These are phyloP conservation scores for Cryphonectria naterciae DNA, from an alignment of 2,329 filamentous ascomycete genomes.

Conservation along the genomic window DNA sequence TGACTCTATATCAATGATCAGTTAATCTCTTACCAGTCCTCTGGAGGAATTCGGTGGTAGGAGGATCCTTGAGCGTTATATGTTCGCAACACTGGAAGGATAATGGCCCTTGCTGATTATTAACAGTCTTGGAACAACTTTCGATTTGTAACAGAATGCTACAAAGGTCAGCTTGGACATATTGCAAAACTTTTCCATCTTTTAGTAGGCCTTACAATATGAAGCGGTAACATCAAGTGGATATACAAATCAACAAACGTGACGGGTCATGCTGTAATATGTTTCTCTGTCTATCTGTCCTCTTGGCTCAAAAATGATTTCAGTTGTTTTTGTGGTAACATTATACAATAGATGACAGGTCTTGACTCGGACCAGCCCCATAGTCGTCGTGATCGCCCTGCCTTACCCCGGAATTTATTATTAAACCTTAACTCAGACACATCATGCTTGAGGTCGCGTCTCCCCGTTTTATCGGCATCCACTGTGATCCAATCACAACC, in stretches of 20 bases:
- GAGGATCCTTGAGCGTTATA: not conserved
- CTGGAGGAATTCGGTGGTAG: not conserved
- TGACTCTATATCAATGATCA: not conserved
- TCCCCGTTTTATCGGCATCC: not conserved
- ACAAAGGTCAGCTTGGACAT: no score
- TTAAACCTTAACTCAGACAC: not conserved
- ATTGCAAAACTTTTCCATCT: not conserved
- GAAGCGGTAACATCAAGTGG: not conserved
- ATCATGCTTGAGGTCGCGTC: not conserved
- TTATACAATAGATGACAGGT: no score
- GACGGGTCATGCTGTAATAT: not conserved
- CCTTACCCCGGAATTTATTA: no score
- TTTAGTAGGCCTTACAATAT: not conserved
- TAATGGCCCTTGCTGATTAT: no score
- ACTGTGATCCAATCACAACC: not conserved
- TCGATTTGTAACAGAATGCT: no score
- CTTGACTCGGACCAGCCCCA: no score
- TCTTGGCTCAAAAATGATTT: not conserved
- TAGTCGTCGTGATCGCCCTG: no score
- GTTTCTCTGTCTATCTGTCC: not conserved
- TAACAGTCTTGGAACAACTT: no score
- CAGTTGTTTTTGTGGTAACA: no score
- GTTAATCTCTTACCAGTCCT: not conserved
- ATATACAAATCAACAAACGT: not conserved
- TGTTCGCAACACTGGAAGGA: not conserved